phyloP scores from a whole-genome alignment of 192 early-diverging fungal genomes.

The Gonapodya sp. region DNA sequence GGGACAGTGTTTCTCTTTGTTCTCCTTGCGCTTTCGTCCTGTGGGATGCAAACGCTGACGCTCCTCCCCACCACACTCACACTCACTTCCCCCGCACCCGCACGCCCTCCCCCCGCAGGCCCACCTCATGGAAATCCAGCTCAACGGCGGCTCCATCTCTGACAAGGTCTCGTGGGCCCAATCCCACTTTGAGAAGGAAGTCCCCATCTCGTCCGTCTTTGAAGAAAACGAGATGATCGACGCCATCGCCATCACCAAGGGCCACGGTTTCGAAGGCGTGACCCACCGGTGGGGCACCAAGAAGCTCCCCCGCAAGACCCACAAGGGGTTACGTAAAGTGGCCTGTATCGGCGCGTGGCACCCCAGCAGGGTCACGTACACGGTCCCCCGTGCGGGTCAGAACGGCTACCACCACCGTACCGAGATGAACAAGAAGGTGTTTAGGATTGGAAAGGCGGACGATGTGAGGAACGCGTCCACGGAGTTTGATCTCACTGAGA shows the following conservation, averaged over 20 bases:
- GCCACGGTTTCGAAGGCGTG: slow-evolving; percentile 98
- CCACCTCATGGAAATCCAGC: slow-evolving; percentile 98
- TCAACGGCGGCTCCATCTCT: slow-evolving; percentile 93
- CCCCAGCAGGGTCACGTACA: slow-evolving; percentile 94
- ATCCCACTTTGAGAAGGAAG: slow-evolving; percentile 94
- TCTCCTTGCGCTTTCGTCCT: too few species aligned
- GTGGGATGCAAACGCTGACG: too few species aligned
- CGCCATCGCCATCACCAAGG: slow-evolving; percentile 97
- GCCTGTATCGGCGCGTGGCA: slow-evolving; percentile 99
- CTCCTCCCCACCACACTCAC: too few species aligned
- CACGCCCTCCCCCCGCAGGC: slow-evolving; percentile 43
- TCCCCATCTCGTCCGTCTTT: slow-evolving; percentile 82
- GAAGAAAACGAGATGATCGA: slow-evolving; percentile 99
- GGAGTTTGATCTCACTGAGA: slow-evolving; percentile 92
- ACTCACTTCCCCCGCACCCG: not conserved
- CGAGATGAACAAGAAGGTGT: slow-evolving; percentile 99
- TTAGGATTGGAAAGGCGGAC: slow-evolving; percentile 82
- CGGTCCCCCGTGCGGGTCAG: slow-evolving; percentile 99
- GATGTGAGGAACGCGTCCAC: slow-evolving; percentile 79
- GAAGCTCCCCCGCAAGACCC: slow-evolving; percentile 99
- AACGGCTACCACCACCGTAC: slow-evolving; percentile 99
- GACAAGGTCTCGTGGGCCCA: slow-evolving; percentile 98
- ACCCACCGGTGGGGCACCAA: slow-evolving; percentile 99
- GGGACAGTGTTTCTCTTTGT: too few species aligned
- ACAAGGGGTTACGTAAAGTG: slow-evolving; percentile 99